Evolutionary conservation across 1,139 yeast genomes (phyloP), one percentile per base, ranked within the genome.

Genomic region (Geotrichum reessii): DNA sequence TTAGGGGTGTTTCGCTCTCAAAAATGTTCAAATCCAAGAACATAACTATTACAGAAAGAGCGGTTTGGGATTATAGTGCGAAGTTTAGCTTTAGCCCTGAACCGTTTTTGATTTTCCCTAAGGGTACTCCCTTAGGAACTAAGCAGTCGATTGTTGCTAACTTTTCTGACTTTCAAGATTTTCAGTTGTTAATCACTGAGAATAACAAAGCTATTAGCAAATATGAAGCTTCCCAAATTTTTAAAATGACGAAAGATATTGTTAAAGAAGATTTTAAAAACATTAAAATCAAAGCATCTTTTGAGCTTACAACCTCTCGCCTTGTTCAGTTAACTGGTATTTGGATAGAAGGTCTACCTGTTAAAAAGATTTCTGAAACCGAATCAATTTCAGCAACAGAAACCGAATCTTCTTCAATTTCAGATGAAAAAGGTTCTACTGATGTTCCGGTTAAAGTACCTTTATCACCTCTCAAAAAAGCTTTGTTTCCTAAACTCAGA

Each of bases 1-100:
- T 87, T 53, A 81, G 91, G 63, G 99, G 95, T 14, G 87, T 91
- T 56, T 81, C 78, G 19, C 69, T 84, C 24, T 80, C 86, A 31
- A 79, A 81, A 51, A 79, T 82, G 64, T 85, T 85, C 69, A 82
- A 83, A 64, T 78, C 86, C 9, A 84, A 82, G 65, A 84, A 82
- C 51, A 78, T 90, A 57, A 75, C 77, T 27, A 78, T 90, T 7
- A 69, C 80, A 51, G 97, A 90, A 62, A 81, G 80, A 59, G 19
- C 75, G 70, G 60, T 77, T 17, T 73, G 76, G 64, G 76, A 70
- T 37, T 70, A 73, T 53, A 75, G 64, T 9, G 67, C 71, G n/a
- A 69, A 67, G n/a, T 59, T 65, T 7, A 61, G 67, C 24, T 67
- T 63, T 17, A 52, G 53, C 2, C 47, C 50, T 9, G 54, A 60